These are phyloP conservation scores for Candida ulmi DNA, from an alignment of 805 yeast genomes.

Conservation along the genomic window DNA sequence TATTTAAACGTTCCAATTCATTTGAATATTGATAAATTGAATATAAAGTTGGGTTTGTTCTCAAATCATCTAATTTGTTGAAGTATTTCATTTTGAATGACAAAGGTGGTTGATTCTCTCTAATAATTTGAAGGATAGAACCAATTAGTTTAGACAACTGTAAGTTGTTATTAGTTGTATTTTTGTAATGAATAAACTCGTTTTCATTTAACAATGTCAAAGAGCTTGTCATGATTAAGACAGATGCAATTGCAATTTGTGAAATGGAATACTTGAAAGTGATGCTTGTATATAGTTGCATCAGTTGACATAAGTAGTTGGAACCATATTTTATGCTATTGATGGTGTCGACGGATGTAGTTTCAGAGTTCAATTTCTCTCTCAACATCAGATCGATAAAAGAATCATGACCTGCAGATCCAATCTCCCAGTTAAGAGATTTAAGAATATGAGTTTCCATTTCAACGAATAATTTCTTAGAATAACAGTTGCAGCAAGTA, in stretches of 20 bases:
- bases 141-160: slow-evolving; percentile 18
- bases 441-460: slow-evolving; percentile 67
- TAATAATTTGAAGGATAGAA: slow-evolving; percentile 13
- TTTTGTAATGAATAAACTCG: slow-evolving; percentile 14
- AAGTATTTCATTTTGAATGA: slow-evolving; percentile 41
- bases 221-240: slow-evolving; percentile 37
- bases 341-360: slow-evolving; percentile 25
- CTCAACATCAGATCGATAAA: slow-evolving; percentile 53
- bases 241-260: slow-evolving; percentile 46
- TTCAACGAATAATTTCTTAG: slow-evolving; percentile 50
- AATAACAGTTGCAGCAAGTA: slow-evolving; percentile 54
- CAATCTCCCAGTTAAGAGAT: slow-evolving; percentile 59
- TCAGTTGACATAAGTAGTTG: slow-evolving; percentile 58
- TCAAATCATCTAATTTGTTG: slow-evolving; percentile 21
- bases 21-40: slow-evolving; percentile 18
- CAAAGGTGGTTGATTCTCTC: slow-evolving; percentile 28
- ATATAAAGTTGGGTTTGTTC: slow-evolving; percentile 8
- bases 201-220: slow-evolving; percentile 29
- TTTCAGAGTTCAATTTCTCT: slow-evolving; percentile 24
- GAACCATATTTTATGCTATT: slow-evolving; percentile 51
- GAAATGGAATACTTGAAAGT: slow-evolving; percentile 44
- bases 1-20: slow-evolving; percentile 14
- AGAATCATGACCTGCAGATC: slow-evolving; percentile 56
- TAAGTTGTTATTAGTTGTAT: slow-evolving; percentile 21
- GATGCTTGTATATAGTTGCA: slow-evolving; percentile 55